A percentile compares a stretch with the other conserved stretches of the same genome.
Evolutionary conservation across 2,329 filamentous ascomycete genomes (phyloP).

Genomic region (Trichoderma polysporum): DNA sequence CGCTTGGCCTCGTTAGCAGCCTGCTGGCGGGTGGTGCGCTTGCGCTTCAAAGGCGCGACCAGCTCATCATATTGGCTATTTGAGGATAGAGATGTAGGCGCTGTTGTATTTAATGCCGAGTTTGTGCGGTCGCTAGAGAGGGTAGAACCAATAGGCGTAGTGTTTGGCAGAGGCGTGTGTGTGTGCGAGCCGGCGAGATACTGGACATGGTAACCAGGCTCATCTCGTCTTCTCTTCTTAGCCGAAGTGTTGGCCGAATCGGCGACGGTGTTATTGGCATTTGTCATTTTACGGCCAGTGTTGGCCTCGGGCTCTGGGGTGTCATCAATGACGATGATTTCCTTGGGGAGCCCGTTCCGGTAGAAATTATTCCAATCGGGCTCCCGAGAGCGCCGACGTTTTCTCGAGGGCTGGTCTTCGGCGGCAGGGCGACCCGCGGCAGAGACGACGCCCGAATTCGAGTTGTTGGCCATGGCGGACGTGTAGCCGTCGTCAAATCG

Average conservation of each 20-base stretch:
- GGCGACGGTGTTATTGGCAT: constrained; percentile 32
- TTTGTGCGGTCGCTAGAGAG: constrained; percentile 81
- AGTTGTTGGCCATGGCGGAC: constrained; percentile 27
- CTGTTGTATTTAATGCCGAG: constrained; percentile 79
- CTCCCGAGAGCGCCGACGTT: constrained; percentile 59
- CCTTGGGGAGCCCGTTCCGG: constrained; percentile 77
- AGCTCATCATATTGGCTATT: constrained; percentile 63
- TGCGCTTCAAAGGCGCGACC: constrained; percentile 81
- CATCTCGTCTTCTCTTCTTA: constrained; percentile 73
- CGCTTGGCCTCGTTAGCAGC: constrained; percentile 79
- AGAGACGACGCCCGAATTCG: constrained; percentile 27
- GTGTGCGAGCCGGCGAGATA: constrained; percentile 65
- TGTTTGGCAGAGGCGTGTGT: constrained; percentile 67
- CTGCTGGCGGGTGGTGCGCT: constrained; percentile 74
- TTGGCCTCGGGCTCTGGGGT: constrained; percentile 58
- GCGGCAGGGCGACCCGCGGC: constrained; percentile 27
- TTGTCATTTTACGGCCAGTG: constrained; percentile 41
- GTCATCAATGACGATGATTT: constrained; percentile 83
- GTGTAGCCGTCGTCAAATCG: constrained; percentile 27
- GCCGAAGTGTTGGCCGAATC: constrained; percentile 5
- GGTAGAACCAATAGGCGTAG: constrained; percentile 66
- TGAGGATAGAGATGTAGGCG: constrained; percentile 75
- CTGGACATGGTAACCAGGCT: constrained; percentile 72
- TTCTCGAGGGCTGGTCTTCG: constrained; percentile 40
- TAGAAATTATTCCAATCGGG: constrained; percentile 82